Evolutionary conservation across 2,329 filamentous ascomycete species (phyloP), one percentile per base, ranked within the genome.

Genomic region (Talaromyces sp.): DNA sequence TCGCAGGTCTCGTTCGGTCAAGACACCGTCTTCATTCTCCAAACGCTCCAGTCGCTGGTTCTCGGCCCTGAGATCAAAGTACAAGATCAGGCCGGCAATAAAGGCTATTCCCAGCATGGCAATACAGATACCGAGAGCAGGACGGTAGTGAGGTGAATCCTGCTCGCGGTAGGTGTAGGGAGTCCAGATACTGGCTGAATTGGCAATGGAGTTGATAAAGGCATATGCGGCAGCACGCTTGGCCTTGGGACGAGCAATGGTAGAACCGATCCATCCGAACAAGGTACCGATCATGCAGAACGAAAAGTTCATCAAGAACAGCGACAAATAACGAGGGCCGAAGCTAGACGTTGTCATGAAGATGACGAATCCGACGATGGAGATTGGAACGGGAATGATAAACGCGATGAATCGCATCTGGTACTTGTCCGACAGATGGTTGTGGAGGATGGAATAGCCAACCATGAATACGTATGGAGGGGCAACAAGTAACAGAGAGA

Each of bases 221-320:
- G 84, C 84, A 58, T 83, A 80, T 0, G 84, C 83, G 0, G 83
- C 83, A 1, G 84, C 84, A 49, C 84, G 81, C 72, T 86, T 86
- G 1, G 83, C 84, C 0, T 83, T 82, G 0, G 84, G 84, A 0
- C 83, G 80, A 0, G 83, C 80, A 34, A 86, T 80, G 1, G 81
- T 78, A 40, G 78, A 81, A 1, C 81, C 80, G 60, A 85, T 83
- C 84, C 84, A 85, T 3, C 79, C 77, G 67, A 77, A 81, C 13
- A 78, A 67, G 3, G 82, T 84, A 38, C 81, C 81, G 75, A 85
- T 84, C 73, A 83, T 83, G 17, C 82, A 79, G 69, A 86, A 86
- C 65, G 86, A 79, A 68, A 86, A 85, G 68, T 81, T 80, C 77
- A 86, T 83, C 45, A 86, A 74, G 77, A 86, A 86, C 65, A 86